These are phyloP conservation scores for Lonicera japonica DNA, from an alignment of 129 eudicot species.

Conservation along the genomic window DNA sequence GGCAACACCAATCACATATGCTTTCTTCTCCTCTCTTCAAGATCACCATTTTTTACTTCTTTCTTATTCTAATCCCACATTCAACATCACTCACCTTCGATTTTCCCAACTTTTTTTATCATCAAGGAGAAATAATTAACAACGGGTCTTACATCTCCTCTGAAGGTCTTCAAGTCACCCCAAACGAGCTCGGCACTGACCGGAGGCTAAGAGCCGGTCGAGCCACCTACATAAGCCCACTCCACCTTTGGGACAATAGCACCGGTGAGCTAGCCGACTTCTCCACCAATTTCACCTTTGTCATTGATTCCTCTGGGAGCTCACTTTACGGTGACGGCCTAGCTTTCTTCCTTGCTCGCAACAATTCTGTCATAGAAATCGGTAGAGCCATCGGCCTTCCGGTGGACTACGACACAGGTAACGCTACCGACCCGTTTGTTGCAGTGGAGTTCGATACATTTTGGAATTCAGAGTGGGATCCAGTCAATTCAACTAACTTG, in stretches of 20 bases:
- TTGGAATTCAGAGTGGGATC: conserved; percentile 8
- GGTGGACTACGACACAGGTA: neutral
- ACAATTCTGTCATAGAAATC: neutral
- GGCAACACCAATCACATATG: neutral
- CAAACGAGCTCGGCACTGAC: neutral
- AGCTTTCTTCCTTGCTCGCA: conserved; percentile 28
- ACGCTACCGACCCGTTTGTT: conserved; percentile 12
- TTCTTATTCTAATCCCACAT: conserved; percentile 10
- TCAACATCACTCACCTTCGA: conserved; percentile 16
- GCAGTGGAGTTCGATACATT: conserved; percentile 43
- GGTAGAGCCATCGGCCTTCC: conserved; percentile 8
- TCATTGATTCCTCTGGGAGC: conserved; percentile 17
- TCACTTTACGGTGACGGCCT: conserved; percentile 24
- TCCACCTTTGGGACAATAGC: conserved; percentile 28
- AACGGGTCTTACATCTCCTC: conserved; percentile 11
- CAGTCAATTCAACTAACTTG: neutral
- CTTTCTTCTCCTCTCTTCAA: neutral
- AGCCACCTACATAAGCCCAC: conserved; percentile 8
- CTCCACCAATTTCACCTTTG: conserved; percentile 29
- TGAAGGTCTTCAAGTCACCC: conserved; percentile 21
- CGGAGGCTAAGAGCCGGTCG: conserved; percentile 5
- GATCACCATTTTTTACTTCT: neutral
- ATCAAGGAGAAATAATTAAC: neutral
- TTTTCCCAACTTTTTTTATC: neutral
- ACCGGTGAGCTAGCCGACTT: conserved; percentile 30